A percentile compares a stretch with the other conserved stretches of the same genome.
Conservation (phyloP, 2,329 filamentous ascomycete species). For the Zymoseptoria passerinii region DNA sequence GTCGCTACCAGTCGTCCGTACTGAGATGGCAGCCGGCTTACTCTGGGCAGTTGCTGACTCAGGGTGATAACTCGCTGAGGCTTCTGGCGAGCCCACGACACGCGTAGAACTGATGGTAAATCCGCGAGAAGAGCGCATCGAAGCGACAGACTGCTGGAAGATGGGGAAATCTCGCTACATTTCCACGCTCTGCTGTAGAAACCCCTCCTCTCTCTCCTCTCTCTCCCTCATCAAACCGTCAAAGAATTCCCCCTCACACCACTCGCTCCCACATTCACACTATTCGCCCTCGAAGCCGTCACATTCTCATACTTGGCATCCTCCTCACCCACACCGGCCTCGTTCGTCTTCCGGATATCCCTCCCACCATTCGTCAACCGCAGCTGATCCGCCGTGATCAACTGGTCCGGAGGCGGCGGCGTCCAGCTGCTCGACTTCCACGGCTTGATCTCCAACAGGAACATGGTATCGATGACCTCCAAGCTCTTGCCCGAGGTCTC, state of each 20-base stretch:
- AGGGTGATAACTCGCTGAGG: no score
- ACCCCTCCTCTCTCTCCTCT: neutral
- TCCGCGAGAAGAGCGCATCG: no score
- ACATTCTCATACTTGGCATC: conserved; percentile 10
- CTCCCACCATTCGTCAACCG: conserved; percentile 19
- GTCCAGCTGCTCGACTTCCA: conserved; percentile 25
- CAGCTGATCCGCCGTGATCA: conserved; percentile 20
- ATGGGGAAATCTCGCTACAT: neutral
- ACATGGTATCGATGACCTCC: conserved; percentile 30
- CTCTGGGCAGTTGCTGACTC: no score
- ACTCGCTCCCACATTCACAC: conserved; percentile 3
- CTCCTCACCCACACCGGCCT: conserved; percentile 4
- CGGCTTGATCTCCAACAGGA: conserved; percentile 19
- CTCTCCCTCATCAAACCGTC: neutral
- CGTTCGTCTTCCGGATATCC: conserved; percentile 23
- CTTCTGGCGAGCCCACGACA: no score
- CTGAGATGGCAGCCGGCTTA: no score
- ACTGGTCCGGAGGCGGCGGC: conserved; percentile 19
- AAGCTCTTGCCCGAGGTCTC: conserved; percentile 26
- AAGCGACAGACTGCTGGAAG: no score
- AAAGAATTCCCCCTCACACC: conserved; percentile 8
- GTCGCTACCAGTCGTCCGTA: no score
- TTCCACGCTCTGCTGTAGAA: neutral
- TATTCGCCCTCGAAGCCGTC: conserved; percentile 4
- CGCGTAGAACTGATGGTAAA: no score